Evolutionary conservation across 352 stramenopile species (phyloP), one percentile per base, ranked within the genome.

Genomic region (Phytophthora aleatoria): DNA sequence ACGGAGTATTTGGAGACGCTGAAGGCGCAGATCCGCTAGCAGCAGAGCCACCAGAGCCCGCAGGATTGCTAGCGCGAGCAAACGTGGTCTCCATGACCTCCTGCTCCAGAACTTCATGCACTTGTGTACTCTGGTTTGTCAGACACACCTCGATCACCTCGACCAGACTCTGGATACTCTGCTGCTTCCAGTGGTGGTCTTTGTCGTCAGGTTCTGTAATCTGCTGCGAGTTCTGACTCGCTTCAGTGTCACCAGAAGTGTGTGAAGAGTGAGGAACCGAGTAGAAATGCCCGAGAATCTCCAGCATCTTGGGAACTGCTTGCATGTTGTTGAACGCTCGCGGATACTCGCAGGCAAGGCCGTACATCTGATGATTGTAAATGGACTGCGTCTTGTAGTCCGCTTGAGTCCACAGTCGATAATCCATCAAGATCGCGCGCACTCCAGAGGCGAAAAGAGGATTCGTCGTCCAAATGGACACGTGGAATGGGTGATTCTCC

Each of bases 311-410:
- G 5, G 77, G 45, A 1, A 93, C 79, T 11, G 70, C 62, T 13
- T 89, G 69, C 35, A 94, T 63, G 31, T 91, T 79, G 57, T 91
- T 89, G 31, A 94, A 79, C 6, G 82, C 52, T 51, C 79, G 75
- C 6, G 85, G 87, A 42, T 89, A 76, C 35, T 91, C 81, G 27
- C 81, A 91, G 1, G 79, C 81, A n/a, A 95, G 56, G 5, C 68
- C 61, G 51, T 93, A 89, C 5, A 95, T 67, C 55, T 95, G 85
- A 60, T 92, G 87, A 42, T 86, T 86, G 60, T 80, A 93, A 41
- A 94, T 91, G 5, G 84, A 92, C 61, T 94, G 87, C 1, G 81
- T 88, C 61, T 91, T 95, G 42, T 71, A 91, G 50, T 81, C 77
- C 9, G 83, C 72, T 24, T 64, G 59, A 10, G 71, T 73, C 87